phyloP scores from a whole-genome alignment of 768 basidiomycete species.

The Boletus rex-veris region DNA sequence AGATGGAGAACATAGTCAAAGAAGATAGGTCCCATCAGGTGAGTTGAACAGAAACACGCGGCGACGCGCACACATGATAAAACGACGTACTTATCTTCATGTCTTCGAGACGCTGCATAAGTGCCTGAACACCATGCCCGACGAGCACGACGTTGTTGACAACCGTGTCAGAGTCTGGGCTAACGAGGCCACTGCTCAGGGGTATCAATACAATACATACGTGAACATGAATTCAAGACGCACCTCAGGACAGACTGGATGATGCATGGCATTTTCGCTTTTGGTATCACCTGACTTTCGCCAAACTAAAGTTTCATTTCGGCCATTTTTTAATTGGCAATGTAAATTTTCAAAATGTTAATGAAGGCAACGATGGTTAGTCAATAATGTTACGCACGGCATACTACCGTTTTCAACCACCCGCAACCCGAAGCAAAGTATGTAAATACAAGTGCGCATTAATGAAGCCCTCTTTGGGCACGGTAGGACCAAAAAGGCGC shows the following conservation, averaged over 20 bases:
- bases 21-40: neutral
- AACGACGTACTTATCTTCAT: conserved; percentile 70
- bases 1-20: neutral
- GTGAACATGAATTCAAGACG: conserved; percentile 4
- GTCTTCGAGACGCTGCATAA: conserved; percentile 64
- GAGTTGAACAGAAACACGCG: neutral
- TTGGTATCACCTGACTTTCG: conserved; percentile 67
- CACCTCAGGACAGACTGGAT: conserved; percentile 74
- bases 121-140: conserved; percentile 53
- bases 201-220: conserved; percentile 3
- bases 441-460: conserved; percentile 1
- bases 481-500: conserved; percentile 3
- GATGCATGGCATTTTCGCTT: conserved; percentile 64
- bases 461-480: conserved; percentile 18
- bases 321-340: neutral
- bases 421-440: neutral
- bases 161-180: conserved; percentile 71
- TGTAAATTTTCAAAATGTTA: neutral
- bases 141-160: conserved; percentile 72
- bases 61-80: neutral
- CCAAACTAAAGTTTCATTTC: conserved; percentile 54
- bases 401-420: conserved; percentile 41
- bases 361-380: neutral
- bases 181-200: conserved; percentile 57
- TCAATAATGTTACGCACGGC: conserved; percentile 45